These are phyloP conservation scores for Plantago major DNA, from an alignment of 257 asterid genomes.

Conservation along the genomic window DNA sequence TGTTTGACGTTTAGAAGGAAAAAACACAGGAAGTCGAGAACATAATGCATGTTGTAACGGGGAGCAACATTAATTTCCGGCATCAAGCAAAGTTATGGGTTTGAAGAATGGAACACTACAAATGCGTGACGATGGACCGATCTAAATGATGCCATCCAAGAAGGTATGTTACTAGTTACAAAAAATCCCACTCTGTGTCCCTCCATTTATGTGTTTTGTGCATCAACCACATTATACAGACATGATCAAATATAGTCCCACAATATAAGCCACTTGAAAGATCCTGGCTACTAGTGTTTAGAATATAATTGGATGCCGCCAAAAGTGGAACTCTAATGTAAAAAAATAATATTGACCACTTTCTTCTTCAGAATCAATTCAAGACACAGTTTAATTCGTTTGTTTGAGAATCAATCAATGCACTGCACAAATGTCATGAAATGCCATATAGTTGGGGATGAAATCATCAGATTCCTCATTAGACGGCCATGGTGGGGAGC, in stretches of 20 bases:
- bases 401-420: neutral
- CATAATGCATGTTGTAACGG: too few species aligned
- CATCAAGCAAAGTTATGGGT: too few species aligned
- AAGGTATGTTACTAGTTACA: neutral
- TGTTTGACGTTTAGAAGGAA: too few species aligned
- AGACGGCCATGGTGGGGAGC: slow-evolving; percentile 58
- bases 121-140: neutral
- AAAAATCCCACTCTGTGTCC: neutral
- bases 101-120: too few species aligned
- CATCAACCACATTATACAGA: neutral
- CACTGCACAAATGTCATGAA: slow-evolving; percentile 10
- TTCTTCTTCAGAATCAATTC: slow-evolving; percentile 4
- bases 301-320: slow-evolving; percentile 22
- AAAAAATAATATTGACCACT: slow-evolving; percentile 16
- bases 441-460: slow-evolving; percentile 39
- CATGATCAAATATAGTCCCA: slow-evolving; percentile 8
- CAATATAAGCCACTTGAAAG: slow-evolving; percentile 20
- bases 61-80: too few species aligned
- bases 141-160: slow-evolving; percentile 1
- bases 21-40: too few species aligned
- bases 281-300: slow-evolving; percentile 14
- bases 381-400: too few species aligned
- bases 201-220: neutral
- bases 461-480: slow-evolving; percentile 76
- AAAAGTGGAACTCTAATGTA: slow-evolving; percentile 43